Percentiles rank a stretch among this genome's conserved stretches.
Conservation (phyloP, 2,329 filamentous ascomycete genomes). For the Colletotrichum tropicicola region DNA sequence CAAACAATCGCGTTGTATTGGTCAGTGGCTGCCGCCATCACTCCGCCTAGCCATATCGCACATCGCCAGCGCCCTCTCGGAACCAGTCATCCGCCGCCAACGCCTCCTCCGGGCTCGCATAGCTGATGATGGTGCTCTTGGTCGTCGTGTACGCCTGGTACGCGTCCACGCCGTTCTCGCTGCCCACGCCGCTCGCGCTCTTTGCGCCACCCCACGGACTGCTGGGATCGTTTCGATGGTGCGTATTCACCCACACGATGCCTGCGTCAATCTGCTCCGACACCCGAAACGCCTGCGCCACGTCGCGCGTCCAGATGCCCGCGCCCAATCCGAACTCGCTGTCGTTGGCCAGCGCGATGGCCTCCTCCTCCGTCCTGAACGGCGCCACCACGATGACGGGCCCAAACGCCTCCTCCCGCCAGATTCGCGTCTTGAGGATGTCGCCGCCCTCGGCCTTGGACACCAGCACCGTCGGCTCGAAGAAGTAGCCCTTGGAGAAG, state of each 20-base stretch:
- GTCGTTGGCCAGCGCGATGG: constrained; percentile 75
- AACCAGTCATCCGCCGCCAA: constrained; percentile 74
- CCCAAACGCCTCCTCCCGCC: constrained; percentile 85
- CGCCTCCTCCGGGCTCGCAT: constrained; percentile 63
- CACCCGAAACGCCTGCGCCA: constrained; percentile 78
- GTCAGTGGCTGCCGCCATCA: neutral
- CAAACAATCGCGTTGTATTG: neutral
- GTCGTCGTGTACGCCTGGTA: constrained; percentile 66
- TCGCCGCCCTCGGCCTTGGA: constrained; percentile 58
- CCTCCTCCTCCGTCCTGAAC: constrained; percentile 79
- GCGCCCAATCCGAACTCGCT: constrained; percentile 81
- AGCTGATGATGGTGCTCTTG: constrained; percentile 77
- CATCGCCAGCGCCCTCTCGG: constrained; percentile 61
- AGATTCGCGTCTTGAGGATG: constrained; percentile 76
- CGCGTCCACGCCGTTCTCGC: constrained; percentile 76
- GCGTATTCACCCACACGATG: constrained; percentile 65
- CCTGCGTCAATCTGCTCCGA: constrained; percentile 76
- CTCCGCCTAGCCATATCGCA: constrained; percentile 65
- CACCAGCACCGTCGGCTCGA: constrained; percentile 77
- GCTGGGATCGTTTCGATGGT: constrained; percentile 77
- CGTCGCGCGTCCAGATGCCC: constrained; percentile 78
- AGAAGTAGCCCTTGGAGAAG: constrained; percentile 75
- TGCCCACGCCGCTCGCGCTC: constrained; percentile 71
- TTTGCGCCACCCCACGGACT: constrained; percentile 76
- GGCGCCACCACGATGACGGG: constrained; percentile 80